Conservation (phyloP, 108 stramenopile species). For the Poteriospumella lacustris region DNA sequence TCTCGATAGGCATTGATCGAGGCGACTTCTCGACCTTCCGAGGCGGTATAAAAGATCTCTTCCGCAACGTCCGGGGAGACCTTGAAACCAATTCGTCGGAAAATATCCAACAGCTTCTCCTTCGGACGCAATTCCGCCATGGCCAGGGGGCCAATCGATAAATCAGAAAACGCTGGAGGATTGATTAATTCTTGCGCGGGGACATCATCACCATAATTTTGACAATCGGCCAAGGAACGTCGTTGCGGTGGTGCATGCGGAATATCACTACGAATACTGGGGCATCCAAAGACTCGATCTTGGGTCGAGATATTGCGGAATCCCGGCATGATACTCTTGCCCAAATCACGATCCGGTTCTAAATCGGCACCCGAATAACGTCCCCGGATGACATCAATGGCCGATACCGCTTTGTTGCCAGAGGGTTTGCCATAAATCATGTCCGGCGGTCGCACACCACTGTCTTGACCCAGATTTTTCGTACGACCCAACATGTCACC, state of each 20-base stretch:
- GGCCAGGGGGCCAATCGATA: constrained; percentile 12
- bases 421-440: constrained; percentile 22
- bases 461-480: constrained; percentile 46
- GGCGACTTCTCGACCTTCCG: not conserved
- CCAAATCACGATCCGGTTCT: constrained; percentile 56
- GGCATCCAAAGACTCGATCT: constrained; percentile 57
- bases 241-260: constrained; percentile 28
- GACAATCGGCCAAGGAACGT: constrained; percentile 60
- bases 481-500: constrained; percentile 49
- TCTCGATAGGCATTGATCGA: constrained; percentile 12
- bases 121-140: not conserved
- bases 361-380: constrained; percentile 48
- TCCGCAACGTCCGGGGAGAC: not conserved
- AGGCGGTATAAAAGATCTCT: not conserved
- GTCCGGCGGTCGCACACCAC: not conserved
- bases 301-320: constrained; percentile 54
- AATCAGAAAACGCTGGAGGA: constrained; percentile 21
- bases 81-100: constrained; percentile 1
- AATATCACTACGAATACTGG: constrained; percentile 60
- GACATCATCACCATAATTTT: constrained; percentile 68
- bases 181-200: constrained; percentile 18
- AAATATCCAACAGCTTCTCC: constrained; percentile 12
- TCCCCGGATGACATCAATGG: constrained; percentile 49
- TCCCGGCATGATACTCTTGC: constrained; percentile 58
- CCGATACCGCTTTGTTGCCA: constrained; percentile 27